Evolutionary conservation across 495 filamentous ascomycete genomes (phyloP), one percentile per base, ranked within the genome.

Genomic region (Podospora pseudocomata): DNA sequence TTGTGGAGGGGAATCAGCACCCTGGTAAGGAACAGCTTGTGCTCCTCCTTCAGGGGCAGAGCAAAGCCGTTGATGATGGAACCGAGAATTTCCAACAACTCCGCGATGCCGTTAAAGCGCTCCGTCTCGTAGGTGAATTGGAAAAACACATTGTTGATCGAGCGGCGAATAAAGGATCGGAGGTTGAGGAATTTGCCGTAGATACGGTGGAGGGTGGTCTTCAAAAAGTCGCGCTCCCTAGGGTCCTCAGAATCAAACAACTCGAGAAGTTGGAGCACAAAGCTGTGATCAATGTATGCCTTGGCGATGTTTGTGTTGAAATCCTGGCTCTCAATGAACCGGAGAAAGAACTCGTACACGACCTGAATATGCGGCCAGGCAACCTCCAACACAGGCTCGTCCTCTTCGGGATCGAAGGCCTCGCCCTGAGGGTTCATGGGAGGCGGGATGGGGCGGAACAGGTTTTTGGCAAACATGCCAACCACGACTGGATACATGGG

Each of bases 251-350:
- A 99, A 80, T 99, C 95, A 76, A 99, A 99, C 23, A 99, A 82
- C 78, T 99, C 95, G n/a, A 99, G 87, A 68, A 99, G 84, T 86
- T 96, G 93, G 27, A 98, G 86, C 15, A 99, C 95, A 75, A 99
- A 99, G 76, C 91, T 90, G 77, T 99, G 95, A 72, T 99, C 95
- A 72, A 99, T 99, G 78, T 95, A 97, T 32, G 92, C 89, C 78
- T 99, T 99, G n/a, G 96, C 95, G 72, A 97, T 96, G 78, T 99
- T 99, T 44, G 95, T 99, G 80, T 99, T 99, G 88, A 99, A 99
- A 76, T 99, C 95, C 78, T 97, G 96, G 78, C 95, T 99, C 76
- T 99, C 95, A 73, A 99, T 99, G 80, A 98, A 99, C 60, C 95
- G 83, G 65, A 99, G 84, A 83, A 99, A 99, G 83, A 99, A 99